Base-by-base conservation (phyloP, 495 filamentous ascomycete species). In the Penicillium samsonianum region DNA sequence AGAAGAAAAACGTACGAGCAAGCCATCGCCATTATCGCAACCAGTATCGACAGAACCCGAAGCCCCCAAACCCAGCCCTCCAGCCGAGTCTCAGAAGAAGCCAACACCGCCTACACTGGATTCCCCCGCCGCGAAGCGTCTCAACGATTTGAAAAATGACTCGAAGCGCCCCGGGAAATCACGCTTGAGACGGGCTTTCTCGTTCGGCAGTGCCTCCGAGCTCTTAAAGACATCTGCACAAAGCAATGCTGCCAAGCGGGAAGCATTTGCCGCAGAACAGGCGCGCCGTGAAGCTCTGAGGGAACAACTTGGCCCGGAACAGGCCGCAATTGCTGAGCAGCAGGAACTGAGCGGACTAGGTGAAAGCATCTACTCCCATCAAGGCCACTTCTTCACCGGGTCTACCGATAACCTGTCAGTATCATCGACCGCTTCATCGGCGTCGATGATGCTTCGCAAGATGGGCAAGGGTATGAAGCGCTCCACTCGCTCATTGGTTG, bases 401-500 rank as follows among this genome's bases (percentile, higher is more conserved):
- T 98, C 94, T 28, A 98, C 92, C 8, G 94, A 99, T 75, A 96
- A 98, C 58, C 71, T 99, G 16, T 98, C 95, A 3, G 91, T 99
- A 53, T 97, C 93, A 5, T 98, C 95, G 12, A 98, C 94, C 17
- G 94, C 94, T 28, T 98, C 95, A 7, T 99, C 94, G 20, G 94
- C 94, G 23, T 98, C 95, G 35, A 88, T 99, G 60, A 99, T 99
- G 94, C 92, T 99, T 66, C 86, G 94, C 28, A 99, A 99, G 79
- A 98, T 99, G 95, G 95, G 94, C 64, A 89, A 90, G 58, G 92
- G 95, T 20, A 88, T 97, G 87, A 99, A 96, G 82, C 92, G 90
- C 72, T 87, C 89, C 17, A 88, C 86, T 22, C 80, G 92, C 31
- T 97, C 92, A 9, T 81, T 99, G 44, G 95, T 96, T 63, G 94